A percentile compares a stretch with the other conserved stretches of the same genome.
phyloP scores from a whole-genome alignment of 225 moss, liverwort and hornwort genomes.

The Marchantia paleacea region DNA sequence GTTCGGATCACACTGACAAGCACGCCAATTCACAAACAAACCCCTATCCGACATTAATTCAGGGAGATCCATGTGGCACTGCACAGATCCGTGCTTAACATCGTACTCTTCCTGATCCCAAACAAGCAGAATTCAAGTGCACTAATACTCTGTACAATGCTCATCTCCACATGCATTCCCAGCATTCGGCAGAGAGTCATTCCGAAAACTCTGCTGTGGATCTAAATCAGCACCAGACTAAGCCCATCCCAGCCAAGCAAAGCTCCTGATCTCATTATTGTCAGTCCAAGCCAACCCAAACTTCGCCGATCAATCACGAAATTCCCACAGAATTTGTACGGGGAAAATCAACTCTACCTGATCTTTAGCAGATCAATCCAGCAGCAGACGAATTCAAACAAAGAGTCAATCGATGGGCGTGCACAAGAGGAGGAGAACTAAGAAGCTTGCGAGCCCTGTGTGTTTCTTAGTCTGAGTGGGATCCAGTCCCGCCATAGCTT shows the following conservation, averaged over 20 bases:
- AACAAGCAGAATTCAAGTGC: not conserved
- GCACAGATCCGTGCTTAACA: not conserved
- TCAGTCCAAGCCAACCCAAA: not conserved
- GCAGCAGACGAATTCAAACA: not conserved
- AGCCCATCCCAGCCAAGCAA: not conserved
- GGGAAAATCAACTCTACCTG: not conserved
- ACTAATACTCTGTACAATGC: not conserved
- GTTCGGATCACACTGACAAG: not conserved
- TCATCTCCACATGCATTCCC: too few species aligned
- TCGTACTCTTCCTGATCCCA: not conserved
- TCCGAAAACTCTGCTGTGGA: not conserved
- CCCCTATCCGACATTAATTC: not conserved
- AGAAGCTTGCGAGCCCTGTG: not conserved
- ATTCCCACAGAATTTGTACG: not conserved
- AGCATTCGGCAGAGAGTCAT: not conserved
- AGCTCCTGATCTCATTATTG: conserved; percentile 4
- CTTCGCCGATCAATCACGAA: not conserved
- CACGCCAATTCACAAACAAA: not conserved
- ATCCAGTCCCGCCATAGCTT: conserved; percentile 11
- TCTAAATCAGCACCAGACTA: not conserved
- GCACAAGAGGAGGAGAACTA: not conserved
- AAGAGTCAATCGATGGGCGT: not conserved
- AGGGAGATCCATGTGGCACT: not conserved
- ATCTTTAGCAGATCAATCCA: conserved; percentile 8
- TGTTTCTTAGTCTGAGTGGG: not conserved